These are phyloP conservation scores for Saccharomyces hybrid DNA, from an alignment of 1,139 yeast species.

Conservation along the genomic window DNA sequence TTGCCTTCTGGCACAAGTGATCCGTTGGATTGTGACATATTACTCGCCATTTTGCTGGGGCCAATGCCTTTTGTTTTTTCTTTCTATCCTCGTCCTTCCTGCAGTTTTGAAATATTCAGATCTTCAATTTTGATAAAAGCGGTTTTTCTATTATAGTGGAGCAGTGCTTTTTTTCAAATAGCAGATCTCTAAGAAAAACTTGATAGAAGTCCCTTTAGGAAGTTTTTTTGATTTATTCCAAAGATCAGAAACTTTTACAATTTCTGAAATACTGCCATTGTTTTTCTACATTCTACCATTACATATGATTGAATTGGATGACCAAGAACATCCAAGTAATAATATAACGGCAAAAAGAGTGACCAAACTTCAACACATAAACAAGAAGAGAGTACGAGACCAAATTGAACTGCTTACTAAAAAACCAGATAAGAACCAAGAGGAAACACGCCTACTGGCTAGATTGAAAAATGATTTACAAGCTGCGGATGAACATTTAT, in stretches of 20 bases:
- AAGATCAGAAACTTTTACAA: neutral
- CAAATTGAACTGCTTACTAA: conserved; percentile 28
- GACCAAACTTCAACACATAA: conserved; percentile 16
- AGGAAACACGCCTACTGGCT: conserved; percentile 13
- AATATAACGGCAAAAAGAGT: conserved; percentile 7
- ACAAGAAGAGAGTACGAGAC: conserved; percentile 20
- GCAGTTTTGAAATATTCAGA: neutral
- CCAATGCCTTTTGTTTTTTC: neutral
- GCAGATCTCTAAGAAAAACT: neutral
- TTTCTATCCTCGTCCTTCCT: neutral
- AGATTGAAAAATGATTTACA: conserved; percentile 22
- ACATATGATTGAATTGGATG: conserved; percentile 1
- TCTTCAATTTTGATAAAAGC: neutral
- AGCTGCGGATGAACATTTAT: conserved; percentile 12
- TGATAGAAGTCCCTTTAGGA: too few relatives aligned
- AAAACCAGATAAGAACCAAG: conserved; percentile 23
- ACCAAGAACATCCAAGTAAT: conserved; percentile 1
- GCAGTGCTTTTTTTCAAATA: neutral
- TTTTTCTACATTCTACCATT: neutral
- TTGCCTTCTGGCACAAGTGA: conserved; percentile 6
- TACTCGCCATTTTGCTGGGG: neutral
- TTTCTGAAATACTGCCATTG: neutral
- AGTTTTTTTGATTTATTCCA: neutral
- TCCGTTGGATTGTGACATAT: conserved; percentile 7
- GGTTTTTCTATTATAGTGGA: neutral